phyloP scores from a whole-genome alignment of 306 rosid genomes.

The Sophora flavescens region DNA sequence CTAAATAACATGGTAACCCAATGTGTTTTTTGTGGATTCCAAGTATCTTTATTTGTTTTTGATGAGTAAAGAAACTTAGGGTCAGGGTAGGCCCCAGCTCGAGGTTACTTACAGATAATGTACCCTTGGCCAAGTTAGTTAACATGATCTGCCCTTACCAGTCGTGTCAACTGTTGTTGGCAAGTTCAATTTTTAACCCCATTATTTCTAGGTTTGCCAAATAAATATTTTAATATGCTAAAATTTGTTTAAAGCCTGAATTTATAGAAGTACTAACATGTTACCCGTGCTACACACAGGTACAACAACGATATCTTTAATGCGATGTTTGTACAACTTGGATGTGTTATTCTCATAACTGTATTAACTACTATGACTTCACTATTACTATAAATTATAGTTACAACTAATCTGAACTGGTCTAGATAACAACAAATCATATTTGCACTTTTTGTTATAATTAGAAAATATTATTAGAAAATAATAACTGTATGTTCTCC shows the following conservation, averaged over 20 bases:
- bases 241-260: constrained; percentile 12
- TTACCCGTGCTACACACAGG: no score
- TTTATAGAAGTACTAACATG: background rate
- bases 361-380: constrained; percentile 30
- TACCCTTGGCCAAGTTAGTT: background rate
- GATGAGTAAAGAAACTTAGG: background rate
- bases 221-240: constrained; percentile 2
- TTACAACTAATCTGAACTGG: background rate
- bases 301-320: background rate
- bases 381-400: background rate
- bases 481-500: background rate
- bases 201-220: background rate
- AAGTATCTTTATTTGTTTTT: background rate
- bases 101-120: background rate
- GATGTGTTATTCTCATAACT: constrained; percentile 23
- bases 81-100: background rate
- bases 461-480: constrained; percentile 22
- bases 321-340: constrained; percentile 17
- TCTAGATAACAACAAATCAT: constrained; percentile 11
- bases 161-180: no score
- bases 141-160: no score
- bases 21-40: background rate
- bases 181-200: background rate
- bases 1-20: constrained; percentile 25
- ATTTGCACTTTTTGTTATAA: constrained; percentile 21